Evolutionary conservation across 2,329 filamentous ascomycete genomes (phyloP).

Genomic region (Aspergillus aculeatinus): DNA sequence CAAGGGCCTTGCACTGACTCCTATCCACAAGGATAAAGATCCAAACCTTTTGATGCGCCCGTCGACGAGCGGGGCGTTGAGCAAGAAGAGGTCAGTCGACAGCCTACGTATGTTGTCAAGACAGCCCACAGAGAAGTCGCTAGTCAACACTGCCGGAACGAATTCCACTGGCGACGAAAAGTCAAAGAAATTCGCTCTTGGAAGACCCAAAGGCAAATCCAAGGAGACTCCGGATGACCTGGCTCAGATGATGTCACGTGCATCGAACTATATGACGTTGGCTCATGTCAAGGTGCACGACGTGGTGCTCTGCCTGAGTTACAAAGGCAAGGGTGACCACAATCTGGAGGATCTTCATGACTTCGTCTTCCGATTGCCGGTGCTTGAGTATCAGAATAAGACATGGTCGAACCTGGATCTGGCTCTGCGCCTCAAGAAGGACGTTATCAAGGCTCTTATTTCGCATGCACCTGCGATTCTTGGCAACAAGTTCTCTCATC

Average conservation of each 20-base stretch:
- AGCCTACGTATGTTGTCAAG: constrained; percentile 40
- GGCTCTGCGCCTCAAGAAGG: constrained; percentile 87
- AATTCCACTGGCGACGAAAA: constrained; percentile 35
- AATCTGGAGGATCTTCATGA: constrained; percentile 97
- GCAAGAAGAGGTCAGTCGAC: constrained; percentile 45
- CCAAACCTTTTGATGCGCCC: constrained; percentile 24
- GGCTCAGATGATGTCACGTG: constrained; percentile 92
- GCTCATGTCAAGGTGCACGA: constrained; percentile 93
- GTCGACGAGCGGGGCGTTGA: constrained; percentile 29
- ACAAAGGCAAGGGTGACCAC: constrained; percentile 92
- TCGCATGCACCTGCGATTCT: constrained; percentile 95
- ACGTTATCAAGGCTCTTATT: constrained; percentile 89
- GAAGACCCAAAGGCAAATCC: constrained; percentile 52
- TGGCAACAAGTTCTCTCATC: constrained; percentile 92
- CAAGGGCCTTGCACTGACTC: constrained; percentile 37
- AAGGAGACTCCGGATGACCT: constrained; percentile 79
- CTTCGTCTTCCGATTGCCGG: constrained; percentile 93
- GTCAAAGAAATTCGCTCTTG: constrained; percentile 50
- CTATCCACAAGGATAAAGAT: constrained; percentile 30
- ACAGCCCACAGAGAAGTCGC: constrained; percentile 38
- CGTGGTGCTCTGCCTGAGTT: constrained; percentile 91
- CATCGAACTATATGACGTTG: constrained; percentile 96
- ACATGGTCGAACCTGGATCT: constrained; percentile 98
- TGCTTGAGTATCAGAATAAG: constrained; percentile 96
- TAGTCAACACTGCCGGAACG: constrained; percentile 30